phyloP scores from a whole-genome alignment of 164 flowering plant species.

The Vitis cinerea region DNA sequence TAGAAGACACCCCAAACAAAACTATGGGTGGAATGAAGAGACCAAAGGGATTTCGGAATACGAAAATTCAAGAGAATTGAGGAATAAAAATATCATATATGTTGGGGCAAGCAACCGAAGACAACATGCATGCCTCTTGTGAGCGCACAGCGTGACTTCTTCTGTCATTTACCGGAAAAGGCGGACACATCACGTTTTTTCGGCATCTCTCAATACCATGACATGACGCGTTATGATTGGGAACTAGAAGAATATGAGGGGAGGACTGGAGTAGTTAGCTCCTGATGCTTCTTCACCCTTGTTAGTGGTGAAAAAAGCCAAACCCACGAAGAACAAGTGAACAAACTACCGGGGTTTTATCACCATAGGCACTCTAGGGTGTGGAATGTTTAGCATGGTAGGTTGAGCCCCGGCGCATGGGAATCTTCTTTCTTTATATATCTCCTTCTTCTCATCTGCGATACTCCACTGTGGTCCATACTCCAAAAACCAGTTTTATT shows the following conservation, averaged over 20 bases:
- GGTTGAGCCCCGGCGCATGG: background rate
- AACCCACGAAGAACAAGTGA: background rate
- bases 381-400: background rate
- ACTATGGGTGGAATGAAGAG: too few relatives aligned
- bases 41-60: too few relatives aligned
- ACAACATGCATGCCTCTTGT: background rate
- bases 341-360: background rate
- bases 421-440: background rate
- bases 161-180: background rate
- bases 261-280: background rate
- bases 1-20: too few relatives aligned
- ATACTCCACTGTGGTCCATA: too few relatives aligned
- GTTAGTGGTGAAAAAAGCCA: background rate
- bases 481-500: too few relatives aligned
- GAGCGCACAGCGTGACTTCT: background rate
- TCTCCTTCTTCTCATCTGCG: background rate
- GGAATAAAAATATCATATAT: too few relatives aligned
- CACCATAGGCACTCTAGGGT: background rate
- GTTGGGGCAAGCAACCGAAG: too few relatives aligned
- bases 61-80: too few relatives aligned
- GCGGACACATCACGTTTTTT: background rate
- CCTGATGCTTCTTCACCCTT: background rate
- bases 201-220: background rate
- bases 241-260: background rate
- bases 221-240: background rate